Evolutionary conservation across 2,329 filamentous ascomycete species (phyloP), one percentile per base, ranked within the genome.

Genomic region (Botryotinia globosa): DNA sequence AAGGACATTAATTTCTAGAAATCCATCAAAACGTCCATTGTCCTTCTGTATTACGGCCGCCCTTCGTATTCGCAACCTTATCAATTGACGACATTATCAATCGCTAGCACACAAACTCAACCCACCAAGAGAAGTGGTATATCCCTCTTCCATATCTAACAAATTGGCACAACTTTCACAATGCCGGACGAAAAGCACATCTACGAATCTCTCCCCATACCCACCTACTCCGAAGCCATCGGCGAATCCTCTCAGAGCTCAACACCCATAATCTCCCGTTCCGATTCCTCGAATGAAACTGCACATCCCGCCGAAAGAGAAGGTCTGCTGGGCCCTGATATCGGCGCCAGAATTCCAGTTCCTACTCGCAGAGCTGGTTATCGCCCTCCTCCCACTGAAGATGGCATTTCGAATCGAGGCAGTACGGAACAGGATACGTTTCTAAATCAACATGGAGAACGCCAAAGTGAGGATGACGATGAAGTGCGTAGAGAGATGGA

Each of bases 401-500:
- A 90, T 74, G 91, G 94, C 75, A 84, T 84, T 67, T 89, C 75
- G 8, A 67, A 61, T 34, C 74, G 77, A 54, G 75, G 77, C 20
- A 79, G 77, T 69, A 75, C 79, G 56, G 78, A 78, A 45, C 72
- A 73, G 58, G 78, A 79, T 73, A 77, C 77, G 83, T 82, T 83
- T 86, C 76, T 90, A 87, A 77, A 84, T 85, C 76, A 86, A 84
- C 65, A 88, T 87, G 71, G 85, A 84, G 81, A 69, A 84, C 84
- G 72, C 39, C 45, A 54, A 45, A 73, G 64, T 66, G 81, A 82
- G 45, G 87, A 92, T 76, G 85, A 85, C 67, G 89, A 88, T 45
- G 89, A 90, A 75, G 87, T 96, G 78, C 90, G 93, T 75, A 88
- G 91, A 76, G 93, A 96, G 82, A 91, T 98, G 84, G 89, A 97